Conservation (phyloP, 2,329 filamentous ascomycete genomes). For the Fragosphaeria purpurea region DNA sequence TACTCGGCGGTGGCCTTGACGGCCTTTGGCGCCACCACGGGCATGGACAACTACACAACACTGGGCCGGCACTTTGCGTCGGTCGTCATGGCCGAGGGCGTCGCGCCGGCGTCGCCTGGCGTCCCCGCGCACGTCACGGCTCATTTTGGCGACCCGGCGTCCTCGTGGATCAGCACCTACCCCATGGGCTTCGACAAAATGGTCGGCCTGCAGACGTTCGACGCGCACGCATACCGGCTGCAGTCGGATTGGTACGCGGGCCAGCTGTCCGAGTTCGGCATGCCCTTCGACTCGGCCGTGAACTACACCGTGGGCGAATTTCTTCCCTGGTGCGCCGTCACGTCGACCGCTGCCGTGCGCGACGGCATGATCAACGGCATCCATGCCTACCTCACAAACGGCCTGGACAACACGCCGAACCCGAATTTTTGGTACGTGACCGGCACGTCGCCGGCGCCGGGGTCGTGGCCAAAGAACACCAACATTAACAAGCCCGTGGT, state of each 20-base stretch:
- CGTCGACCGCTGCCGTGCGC: background rate
- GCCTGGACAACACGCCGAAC: background rate
- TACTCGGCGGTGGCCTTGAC: slow-evolving; percentile 6
- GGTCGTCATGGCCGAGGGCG: background rate
- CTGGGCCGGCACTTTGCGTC: slow-evolving; percentile 2
- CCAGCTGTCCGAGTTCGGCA: slow-evolving; percentile 1
- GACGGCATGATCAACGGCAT: slow-evolving; percentile 2
- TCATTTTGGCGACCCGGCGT: slow-evolving; percentile 3
- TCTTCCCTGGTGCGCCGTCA: slow-evolving; percentile 2
- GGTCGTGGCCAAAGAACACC: background rate
- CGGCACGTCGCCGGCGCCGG: background rate
- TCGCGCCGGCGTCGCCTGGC: background rate
- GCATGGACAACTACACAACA: slow-evolving; percentile 2
- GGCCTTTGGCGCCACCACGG: background rate
- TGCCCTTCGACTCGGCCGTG: slow-evolving; percentile 7
- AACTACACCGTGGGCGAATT: slow-evolving; percentile 4
- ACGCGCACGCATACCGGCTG: slow-evolving; percentile 17
- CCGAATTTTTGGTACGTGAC: slow-evolving; percentile 5
- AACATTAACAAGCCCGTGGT: slow-evolving; percentile 5
- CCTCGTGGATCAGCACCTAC: slow-evolving; percentile 5
- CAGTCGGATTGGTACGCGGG: slow-evolving; percentile 21
- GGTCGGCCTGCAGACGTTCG: slow-evolving; percentile 19
- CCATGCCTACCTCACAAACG: background rate
- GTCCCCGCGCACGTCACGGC: background rate
- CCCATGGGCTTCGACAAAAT: slow-evolving; percentile 20